phyloP scores from a whole-genome alignment of 2,329 filamentous ascomycete species.

The Akanthomyces uredinophilus region DNA sequence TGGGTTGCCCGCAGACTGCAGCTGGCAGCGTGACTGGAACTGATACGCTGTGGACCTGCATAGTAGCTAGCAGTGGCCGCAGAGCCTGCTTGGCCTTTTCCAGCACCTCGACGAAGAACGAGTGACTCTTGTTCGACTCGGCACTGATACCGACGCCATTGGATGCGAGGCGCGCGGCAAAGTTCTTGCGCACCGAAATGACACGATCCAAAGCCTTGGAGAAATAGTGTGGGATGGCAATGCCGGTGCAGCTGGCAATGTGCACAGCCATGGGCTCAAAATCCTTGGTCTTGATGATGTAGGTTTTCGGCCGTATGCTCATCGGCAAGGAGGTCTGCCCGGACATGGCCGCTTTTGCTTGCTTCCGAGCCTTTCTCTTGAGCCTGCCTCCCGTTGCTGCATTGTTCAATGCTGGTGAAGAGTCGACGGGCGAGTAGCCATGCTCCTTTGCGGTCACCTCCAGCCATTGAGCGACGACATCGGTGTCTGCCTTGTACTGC shows the following conservation, averaged over 20 bases:
- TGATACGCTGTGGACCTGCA: not conserved
- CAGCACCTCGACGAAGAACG: constrained; percentile 19
- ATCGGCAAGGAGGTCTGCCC: not conserved
- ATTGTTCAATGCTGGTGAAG: no score
- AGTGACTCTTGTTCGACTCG: constrained; percentile 15
- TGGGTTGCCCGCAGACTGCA: not conserved
- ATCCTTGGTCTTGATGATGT: constrained; percentile 17
- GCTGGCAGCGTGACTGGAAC: not conserved
- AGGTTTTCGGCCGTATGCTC: not conserved
- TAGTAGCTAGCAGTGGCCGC: constrained; percentile 16
- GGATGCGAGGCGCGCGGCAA: constrained; percentile 12
- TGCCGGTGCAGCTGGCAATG: constrained; percentile 12
- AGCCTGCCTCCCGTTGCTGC: not conserved
- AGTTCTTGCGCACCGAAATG: constrained; percentile 18
- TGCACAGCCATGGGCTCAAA: constrained; percentile 19
- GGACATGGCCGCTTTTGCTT: constrained; percentile 1
- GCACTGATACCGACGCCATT: not conserved
- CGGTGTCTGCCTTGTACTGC: constrained; percentile 21
- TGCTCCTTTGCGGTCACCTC: constrained; percentile 18
- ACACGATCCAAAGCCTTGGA: constrained; percentile 17
- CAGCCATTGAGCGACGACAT: constrained; percentile 18
- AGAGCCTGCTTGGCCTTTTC: constrained; percentile 19
- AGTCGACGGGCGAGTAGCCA: constrained; percentile 4
- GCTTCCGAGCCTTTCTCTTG: constrained; percentile 16
- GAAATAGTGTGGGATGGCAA: constrained; percentile 16